Percentiles rank a stretch among this genome's conserved stretches.
Evolutionary conservation across 805 yeast genomes (phyloP).

Genomic region (Debaryomyces maramus): DNA sequence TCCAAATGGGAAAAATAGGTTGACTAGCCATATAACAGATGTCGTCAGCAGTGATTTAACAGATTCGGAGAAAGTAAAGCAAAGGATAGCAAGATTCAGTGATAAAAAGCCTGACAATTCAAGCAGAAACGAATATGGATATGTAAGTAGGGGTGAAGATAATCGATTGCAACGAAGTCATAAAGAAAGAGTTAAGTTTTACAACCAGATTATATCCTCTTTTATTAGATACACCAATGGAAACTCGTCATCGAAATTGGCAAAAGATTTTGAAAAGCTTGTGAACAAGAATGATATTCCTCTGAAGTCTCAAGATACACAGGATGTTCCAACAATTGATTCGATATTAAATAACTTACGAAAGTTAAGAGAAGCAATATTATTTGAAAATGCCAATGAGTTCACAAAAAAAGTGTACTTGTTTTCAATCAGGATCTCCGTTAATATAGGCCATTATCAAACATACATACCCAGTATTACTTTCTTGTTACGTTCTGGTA

Average conservation of each 20-base stretch:
- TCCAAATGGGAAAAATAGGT: background rate
- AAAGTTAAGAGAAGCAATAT: conserved; percentile 56
- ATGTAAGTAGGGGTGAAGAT: conserved; percentile 63
- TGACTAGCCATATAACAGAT: background rate
- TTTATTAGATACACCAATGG: conserved; percentile 30
- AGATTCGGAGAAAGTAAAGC: conserved; percentile 4
- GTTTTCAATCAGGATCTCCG: conserved; percentile 47
- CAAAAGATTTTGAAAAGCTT: conserved; percentile 9
- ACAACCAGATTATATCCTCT: conserved; percentile 34
- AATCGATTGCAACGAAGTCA: conserved; percentile 46
- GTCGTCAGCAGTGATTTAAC: background rate
- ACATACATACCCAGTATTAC: conserved; percentile 55
- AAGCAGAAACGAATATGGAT: conserved; percentile 41
- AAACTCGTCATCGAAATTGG: conserved; percentile 15
- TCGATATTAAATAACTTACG: conserved; percentile 35
- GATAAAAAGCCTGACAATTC: background rate
- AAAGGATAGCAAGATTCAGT: conserved; percentile 6
- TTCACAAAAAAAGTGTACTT: conserved; percentile 49
- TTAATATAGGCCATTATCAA: conserved; percentile 49
- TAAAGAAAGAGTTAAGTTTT: conserved; percentile 41
- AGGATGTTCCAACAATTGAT: conserved; percentile 18
- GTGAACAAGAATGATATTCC: conserved; percentile 9
- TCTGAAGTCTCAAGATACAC: conserved; percentile 1
- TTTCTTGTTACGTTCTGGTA: conserved; percentile 35
- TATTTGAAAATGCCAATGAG: conserved; percentile 34